Conservation (phyloP, 768 basidiomycete genomes). For the Daedaleopsis sinensis region DNA sequence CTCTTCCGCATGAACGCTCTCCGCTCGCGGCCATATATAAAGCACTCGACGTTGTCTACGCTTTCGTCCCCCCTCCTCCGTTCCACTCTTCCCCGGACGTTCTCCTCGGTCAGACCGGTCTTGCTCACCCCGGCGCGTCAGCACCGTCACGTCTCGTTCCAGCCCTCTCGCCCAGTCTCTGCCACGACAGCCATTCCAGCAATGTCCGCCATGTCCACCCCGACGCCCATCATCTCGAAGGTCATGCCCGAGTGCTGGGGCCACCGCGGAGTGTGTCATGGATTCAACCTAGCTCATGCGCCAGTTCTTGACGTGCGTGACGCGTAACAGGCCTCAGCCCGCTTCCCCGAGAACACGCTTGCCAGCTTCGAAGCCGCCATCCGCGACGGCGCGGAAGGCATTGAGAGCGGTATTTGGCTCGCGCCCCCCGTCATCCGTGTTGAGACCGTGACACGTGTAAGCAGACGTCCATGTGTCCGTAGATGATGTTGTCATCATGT, state of each 20-base stretch:
- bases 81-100: conserved; percentile 3
- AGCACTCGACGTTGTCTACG: not conserved
- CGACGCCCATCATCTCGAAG: conserved; percentile 6
- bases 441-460: conserved; percentile 49
- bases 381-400: conserved; percentile 92
- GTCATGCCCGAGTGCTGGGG: conserved; percentile 73
- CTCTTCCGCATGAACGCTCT: conserved; percentile 9
- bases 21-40: conserved; percentile 8
- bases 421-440: conserved; percentile 34
- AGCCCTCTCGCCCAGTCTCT: conserved; percentile 11
- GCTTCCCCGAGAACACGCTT: conserved; percentile 92
- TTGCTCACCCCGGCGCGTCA: conserved; percentile 13
- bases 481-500: conserved; percentile 91
- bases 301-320: conserved; percentile 11
- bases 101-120: conserved; percentile 1
- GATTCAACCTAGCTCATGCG: conserved; percentile 9
- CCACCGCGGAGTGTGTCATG: conserved; percentile 60
- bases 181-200: not conserved
- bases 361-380: conserved; percentile 96
- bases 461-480: conserved; percentile 92
- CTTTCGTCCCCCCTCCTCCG: not conserved
- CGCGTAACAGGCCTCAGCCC: conserved; percentile 70
- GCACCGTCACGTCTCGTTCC: conserved; percentile 4
- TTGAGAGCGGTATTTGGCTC: conserved; percentile 89
- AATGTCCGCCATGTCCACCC: conserved; percentile 22